These are phyloP conservation scores for Lactarius hengduanensis DNA, from an alignment of 768 basidiomycete genomes.

Conservation along the genomic window DNA sequence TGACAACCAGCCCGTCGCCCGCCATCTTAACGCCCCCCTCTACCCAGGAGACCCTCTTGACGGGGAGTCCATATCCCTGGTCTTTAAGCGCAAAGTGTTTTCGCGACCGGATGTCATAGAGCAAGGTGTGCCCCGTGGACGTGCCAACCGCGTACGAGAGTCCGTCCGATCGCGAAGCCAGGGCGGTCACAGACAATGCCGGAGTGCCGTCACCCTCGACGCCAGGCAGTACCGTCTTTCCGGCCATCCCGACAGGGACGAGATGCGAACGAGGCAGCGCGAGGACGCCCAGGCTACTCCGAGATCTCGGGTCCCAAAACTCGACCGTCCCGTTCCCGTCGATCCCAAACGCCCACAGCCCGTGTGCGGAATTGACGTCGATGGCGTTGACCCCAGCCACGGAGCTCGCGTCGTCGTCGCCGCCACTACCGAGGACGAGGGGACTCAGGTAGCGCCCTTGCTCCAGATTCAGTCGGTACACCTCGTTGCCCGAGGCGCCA, in stretches of 20 bases:
- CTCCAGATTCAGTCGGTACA: slow-evolving; percentile 93
- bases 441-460: slow-evolving; percentile 92
- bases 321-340: slow-evolving; percentile 87
- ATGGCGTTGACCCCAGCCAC: slow-evolving; percentile 86
- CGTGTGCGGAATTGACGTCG: slow-evolving; percentile 92
- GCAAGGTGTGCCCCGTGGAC: slow-evolving; percentile 88
- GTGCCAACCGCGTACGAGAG: slow-evolving; percentile 94
- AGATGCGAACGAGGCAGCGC: slow-evolving; percentile 56
- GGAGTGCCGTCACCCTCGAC: slow-evolving; percentile 37
- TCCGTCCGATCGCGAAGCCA: slow-evolving; percentile 84
- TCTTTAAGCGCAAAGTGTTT: slow-evolving; percentile 88
- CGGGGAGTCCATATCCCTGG: slow-evolving; percentile 92
- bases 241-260: slow-evolving; percentile 39
- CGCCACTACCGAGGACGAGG: slow-evolving; percentile 60
- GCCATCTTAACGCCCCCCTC: slow-evolving; percentile 83
- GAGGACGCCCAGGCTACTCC: slow-evolving; percentile 69
- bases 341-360: slow-evolving; percentile 83
- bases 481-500: slow-evolving; percentile 79
- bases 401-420: slow-evolving; percentile 48
- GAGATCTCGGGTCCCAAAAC: slow-evolving; percentile 94
- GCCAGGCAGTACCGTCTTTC: slow-evolving; percentile 38
- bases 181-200: slow-evolving; percentile 70
- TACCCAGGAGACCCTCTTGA: slow-evolving; percentile 85
- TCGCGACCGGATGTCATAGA: slow-evolving; percentile 90
- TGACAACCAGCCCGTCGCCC: slow-evolving; percentile 84